Conservation (phyloP, 2,329 filamentous ascomycete species). For the Fusarium staphyleae region DNA sequence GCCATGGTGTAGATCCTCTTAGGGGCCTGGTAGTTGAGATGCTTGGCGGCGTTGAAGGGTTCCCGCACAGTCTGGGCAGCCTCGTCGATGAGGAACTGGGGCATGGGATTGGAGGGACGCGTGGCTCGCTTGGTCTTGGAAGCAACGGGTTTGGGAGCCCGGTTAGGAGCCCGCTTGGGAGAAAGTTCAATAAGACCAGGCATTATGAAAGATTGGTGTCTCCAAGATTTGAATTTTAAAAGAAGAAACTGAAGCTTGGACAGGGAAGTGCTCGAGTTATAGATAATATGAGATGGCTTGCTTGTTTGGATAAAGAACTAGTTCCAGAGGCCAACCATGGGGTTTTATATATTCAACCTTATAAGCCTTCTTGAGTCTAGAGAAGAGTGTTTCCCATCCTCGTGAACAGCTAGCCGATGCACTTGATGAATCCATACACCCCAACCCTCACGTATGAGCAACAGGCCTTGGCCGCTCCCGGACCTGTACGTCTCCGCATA, state of each 20-base stretch:
- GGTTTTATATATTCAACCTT: neutral
- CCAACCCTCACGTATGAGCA: constrained; percentile 1
- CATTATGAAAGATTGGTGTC: constrained; percentile 8
- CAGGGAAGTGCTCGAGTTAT: neutral
- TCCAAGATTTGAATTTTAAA: too few relatives aligned
- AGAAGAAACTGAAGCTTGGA: too few relatives aligned
- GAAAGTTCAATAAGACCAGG: neutral
- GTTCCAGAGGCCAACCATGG: neutral
- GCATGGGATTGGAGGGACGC: constrained; percentile 7
- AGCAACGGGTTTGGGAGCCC: constrained; percentile 14
- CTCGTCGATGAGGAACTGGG: constrained; percentile 18
- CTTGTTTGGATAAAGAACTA: neutral
- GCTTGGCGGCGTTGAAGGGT: constrained; percentile 60
- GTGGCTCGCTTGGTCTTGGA: constrained; percentile 23
- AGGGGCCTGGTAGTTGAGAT: constrained; percentile 61
- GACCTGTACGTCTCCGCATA: neutral
- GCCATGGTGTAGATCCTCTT: constrained; percentile 64
- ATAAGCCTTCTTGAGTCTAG: too few relatives aligned
- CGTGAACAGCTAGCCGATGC: neutral
- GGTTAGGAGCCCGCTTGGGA: neutral
- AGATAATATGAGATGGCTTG: neutral
- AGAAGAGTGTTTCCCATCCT: neutral
- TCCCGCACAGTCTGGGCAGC: constrained; percentile 7
- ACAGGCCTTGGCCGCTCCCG: neutral
- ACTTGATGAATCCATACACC: neutral